Conservation (phyloP, 129 eudicot genomes). For the Centella asiatica region DNA sequence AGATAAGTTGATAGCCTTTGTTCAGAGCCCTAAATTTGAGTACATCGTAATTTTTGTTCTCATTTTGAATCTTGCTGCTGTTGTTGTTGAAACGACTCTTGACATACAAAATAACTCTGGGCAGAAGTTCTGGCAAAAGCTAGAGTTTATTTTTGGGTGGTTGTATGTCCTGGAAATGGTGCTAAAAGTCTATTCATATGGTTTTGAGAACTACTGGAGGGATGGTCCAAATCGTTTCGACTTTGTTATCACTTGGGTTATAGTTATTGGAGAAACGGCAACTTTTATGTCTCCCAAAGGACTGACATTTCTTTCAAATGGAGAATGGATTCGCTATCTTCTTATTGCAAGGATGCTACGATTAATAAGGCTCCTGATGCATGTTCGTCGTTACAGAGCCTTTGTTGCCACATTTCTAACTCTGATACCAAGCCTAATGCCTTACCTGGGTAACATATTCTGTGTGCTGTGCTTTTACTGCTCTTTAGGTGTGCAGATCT, state of each 20-base stretch:
- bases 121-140: constrained; percentile 73
- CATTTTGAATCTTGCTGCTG: constrained; percentile 68
- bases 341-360: constrained; percentile 91
- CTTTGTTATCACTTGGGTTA: constrained; percentile 84
- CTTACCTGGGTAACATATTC: constrained; percentile 83
- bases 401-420: constrained; percentile 91
- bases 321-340: constrained; percentile 99
- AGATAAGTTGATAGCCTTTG: constrained; percentile 46
- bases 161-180: constrained; percentile 86
- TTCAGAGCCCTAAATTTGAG: constrained; percentile 50
- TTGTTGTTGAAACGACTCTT: constrained; percentile 85
- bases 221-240: constrained; percentile 93
- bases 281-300: constrained; percentile 64
- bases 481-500: constrained; percentile 81
- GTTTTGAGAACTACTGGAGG: constrained; percentile 90
- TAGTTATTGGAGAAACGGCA: constrained; percentile 93
- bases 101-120: constrained; percentile 79
- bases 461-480: constrained; percentile 87
- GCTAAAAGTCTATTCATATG: constrained; percentile 67
- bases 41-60: constrained; percentile 54
- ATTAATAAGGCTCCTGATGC: constrained; percentile 91
- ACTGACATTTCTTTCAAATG: constrained; percentile 66
- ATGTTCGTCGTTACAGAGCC: constrained; percentile 68
- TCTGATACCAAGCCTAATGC: constrained; percentile 93
- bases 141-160: constrained; percentile 95